phyloP scores from a whole-genome alignment of 2,329 filamentous ascomycete genomes.

The Mycosphaerelloides madeirae region DNA sequence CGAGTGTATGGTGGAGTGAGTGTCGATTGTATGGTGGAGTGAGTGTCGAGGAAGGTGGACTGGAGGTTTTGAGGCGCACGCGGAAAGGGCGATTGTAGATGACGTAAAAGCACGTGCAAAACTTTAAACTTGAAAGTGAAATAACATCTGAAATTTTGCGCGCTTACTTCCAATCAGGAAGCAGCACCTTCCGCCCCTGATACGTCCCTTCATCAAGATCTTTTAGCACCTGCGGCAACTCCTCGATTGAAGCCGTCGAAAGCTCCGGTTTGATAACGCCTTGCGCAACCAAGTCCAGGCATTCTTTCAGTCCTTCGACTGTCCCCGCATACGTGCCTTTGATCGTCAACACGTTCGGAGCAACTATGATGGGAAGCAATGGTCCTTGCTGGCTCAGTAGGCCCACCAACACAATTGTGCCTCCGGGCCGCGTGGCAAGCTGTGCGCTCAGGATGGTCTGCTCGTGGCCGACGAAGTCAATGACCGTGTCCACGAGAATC shows the following conservation, averaged over 20 bases:
- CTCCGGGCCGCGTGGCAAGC: conserved; percentile 16
- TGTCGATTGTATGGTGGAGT: no score
- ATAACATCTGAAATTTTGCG: no score
- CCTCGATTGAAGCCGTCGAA: conserved; percentile 28
- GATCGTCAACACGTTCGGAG: conserved; percentile 18
- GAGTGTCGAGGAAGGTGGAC: no score
- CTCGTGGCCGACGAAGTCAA: conserved; percentile 24
- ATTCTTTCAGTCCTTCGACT: conserved; percentile 36
- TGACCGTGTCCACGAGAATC: conserved; percentile 20
- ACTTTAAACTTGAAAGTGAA: no score
- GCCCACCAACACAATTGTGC: conserved; percentile 20
- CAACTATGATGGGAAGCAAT: conserved; percentile 13
- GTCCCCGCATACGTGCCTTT: conserved; percentile 40
- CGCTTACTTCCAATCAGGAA: conserved; percentile 20
- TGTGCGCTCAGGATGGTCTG: conserved; percentile 20
- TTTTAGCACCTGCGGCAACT: conserved; percentile 34
- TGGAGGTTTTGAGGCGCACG: no score
- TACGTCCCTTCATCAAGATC: conserved; percentile 36
- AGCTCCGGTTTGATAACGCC: conserved; percentile 35
- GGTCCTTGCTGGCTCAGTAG: conserved; percentile 14
- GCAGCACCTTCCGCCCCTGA: conserved; percentile 26
- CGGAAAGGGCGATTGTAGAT: no score
- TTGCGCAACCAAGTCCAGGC: conserved; percentile 34
- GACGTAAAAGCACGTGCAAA: no score
- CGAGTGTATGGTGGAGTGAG: no score